Evolutionary conservation across 768 basidiomycete species (phyloP).

Genomic region (Tricholomella constricta): DNA sequence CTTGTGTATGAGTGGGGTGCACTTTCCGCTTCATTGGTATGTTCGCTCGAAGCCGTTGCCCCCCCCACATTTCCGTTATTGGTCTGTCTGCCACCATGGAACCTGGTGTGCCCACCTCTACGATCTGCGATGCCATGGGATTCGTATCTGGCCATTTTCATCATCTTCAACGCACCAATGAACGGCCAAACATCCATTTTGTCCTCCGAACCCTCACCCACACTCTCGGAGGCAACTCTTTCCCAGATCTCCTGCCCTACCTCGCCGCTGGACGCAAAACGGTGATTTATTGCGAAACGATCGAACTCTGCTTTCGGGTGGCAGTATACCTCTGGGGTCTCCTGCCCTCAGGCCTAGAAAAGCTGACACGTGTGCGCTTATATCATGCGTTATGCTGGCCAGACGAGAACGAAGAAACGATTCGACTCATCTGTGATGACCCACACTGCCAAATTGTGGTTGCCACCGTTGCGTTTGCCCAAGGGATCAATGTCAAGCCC

Average conservation of each 20-base stretch:
- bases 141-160: not conserved
- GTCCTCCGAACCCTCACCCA: not conserved
- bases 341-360: not conserved
- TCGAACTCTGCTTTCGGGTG: conserved; percentile 1
- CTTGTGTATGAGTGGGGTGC: conserved; percentile 18
- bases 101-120: not conserved
- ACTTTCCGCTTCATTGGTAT: not conserved
- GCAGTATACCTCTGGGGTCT: conserved; percentile 2
- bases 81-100: not conserved
- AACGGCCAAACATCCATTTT: not conserved
- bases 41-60: conserved; percentile 5
- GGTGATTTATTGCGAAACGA: not conserved
- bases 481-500: conserved; percentile 6
- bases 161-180: not conserved
- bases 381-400: conserved; percentile 9
- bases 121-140: conserved; percentile 1
- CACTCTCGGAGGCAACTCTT: not conserved
- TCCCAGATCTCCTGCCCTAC: not conserved
- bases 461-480: not conserved
- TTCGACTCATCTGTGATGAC: conserved; percentile 1
- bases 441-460: not conserved
- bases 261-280: not conserved
- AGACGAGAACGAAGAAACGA: conserved; percentile 5
- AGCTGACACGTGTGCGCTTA: not conserved
- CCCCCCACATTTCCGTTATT: not conserved